phyloP scores from a whole-genome alignment of 768 basidiomycete species.

The Leccinum subtestaceum region DNA sequence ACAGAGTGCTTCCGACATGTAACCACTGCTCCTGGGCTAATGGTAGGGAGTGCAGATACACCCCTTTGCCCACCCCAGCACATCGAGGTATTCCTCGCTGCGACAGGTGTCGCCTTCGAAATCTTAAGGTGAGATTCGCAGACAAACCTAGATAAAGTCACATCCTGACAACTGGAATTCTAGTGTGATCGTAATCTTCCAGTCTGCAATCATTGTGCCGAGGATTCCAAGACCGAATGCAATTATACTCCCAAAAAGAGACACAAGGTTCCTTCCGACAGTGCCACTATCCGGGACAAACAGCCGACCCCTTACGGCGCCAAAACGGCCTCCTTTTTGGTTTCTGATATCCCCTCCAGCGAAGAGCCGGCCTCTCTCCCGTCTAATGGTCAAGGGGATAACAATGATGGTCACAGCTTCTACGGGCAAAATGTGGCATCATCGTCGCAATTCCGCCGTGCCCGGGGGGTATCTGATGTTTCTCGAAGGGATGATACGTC shows the following conservation, averaged over 20 bases:
- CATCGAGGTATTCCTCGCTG: constrained; percentile 74
- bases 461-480: constrained; percentile 23
- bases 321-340: constrained; percentile 48
- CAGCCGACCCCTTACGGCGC: constrained; percentile 40
- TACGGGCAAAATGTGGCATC: constrained; percentile 48
- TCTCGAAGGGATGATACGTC: constrained; percentile 20
- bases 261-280: constrained; percentile 50
- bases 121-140: constrained; percentile 53
- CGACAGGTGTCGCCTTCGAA: constrained; percentile 64
- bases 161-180: constrained; percentile 4
- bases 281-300: constrained; percentile 36
- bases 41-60: constrained; percentile 67
- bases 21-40: constrained; percentile 69
- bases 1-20: constrained; percentile 66
- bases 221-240: constrained; percentile 53
- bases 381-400: constrained; percentile 21
- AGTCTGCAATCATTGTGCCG: constrained; percentile 62
- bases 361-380: constrained; percentile 27
- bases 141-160: not conserved
- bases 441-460: constrained; percentile 27
- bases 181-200: constrained; percentile 74
- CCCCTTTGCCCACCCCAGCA: constrained; percentile 70
- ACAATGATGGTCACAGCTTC: constrained; percentile 38
- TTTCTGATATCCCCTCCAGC: constrained; percentile 38
- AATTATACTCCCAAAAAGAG: constrained; percentile 75